Evolutionary conservation across 495 filamentous ascomycete genomes (phyloP).

Genomic region (Apodospora peruviana): DNA sequence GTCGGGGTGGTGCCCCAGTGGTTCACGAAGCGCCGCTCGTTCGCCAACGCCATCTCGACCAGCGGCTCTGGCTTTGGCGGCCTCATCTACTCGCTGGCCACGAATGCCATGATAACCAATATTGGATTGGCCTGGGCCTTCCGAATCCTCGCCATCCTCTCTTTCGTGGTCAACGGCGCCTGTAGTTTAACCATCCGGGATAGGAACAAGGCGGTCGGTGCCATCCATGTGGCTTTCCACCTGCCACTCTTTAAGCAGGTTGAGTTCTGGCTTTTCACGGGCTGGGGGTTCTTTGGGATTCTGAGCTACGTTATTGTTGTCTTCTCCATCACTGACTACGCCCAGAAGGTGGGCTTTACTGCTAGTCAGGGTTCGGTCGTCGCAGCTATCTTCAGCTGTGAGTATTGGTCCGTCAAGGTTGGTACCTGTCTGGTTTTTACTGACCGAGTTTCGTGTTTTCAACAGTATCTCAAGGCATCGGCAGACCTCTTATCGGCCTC

Average conservation of each 20-base stretch:
- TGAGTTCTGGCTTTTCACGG: constrained; percentile 59
- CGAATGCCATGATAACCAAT: constrained; percentile 55
- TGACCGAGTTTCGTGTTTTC: background rate
- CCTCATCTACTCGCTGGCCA: constrained; percentile 52
- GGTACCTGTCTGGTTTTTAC: background rate
- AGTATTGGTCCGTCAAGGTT: constrained; percentile 35
- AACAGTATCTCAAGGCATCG: constrained; percentile 38
- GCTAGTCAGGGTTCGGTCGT: constrained; percentile 63
- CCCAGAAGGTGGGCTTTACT: constrained; percentile 55
- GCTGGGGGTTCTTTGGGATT: constrained; percentile 66
- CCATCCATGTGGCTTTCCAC: constrained; percentile 59
- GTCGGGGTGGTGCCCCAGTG: constrained; percentile 72
- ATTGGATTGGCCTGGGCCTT: constrained; percentile 62
- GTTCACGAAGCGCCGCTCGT: constrained; percentile 63
- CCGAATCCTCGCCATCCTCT: constrained; percentile 58
- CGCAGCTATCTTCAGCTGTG: constrained; percentile 66
- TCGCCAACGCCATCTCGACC: constrained; percentile 69
- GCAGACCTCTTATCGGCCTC: constrained; percentile 61
- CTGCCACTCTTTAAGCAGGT: constrained; percentile 52
- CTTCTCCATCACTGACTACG: constrained; percentile 69
- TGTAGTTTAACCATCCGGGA: constrained; percentile 57
- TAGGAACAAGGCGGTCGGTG: constrained; percentile 62
- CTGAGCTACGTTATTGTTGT: constrained; percentile 68
- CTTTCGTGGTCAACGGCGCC: constrained; percentile 52
- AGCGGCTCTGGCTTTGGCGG: constrained; percentile 74